Base-by-base conservation (phyloP, 768 basidiomycete species). In the Lyophyllum semitale region DNA sequence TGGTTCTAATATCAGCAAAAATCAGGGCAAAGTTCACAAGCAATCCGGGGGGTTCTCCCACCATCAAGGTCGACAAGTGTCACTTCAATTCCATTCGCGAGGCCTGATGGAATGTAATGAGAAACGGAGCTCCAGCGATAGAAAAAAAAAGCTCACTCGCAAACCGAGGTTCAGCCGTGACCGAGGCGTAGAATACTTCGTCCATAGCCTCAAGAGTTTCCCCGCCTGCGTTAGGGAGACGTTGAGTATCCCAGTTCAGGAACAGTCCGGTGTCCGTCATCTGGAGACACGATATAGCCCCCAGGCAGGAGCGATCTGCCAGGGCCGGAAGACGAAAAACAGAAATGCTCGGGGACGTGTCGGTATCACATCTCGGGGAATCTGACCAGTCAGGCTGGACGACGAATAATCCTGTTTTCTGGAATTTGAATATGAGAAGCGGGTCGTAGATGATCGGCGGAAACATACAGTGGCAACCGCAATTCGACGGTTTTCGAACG, bases 261-360 rank as follows among this genome's bases (percentile, higher is more conserved):
- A 74, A 85, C 12, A 85, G 55, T 0, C 77, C 79, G 0, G 81
- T 80, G 25, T 81, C 76, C 0, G 81, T 80, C 70, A 84, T 74
- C 62, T 84, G 83, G 20, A 85, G 72, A 60, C 83, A 85, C 23
- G 75, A 74, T n/a, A 84, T 62, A 51, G 54, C 57, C 17, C 35
- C 52, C 25, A 80, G 63, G 45, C 59, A 61, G 1, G 59, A 47
- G 0, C 65, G 62, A 40, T 74, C 61, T 15, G 64, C 66, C 47
- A 77, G 71, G 44, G 59, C 66, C 4, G 68, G 70, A 25, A 69
- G 49, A 26, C 72, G 73, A 4, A 61, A 57, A 41, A 75, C 53
- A 2, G 45, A 55, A 2, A 72, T 37, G 12, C 41, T 32, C 1
- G 68, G 68, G n/a, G 59, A 48, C 25, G 42, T 4, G 1, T 48